A percentile compares a stretch with the other conserved stretches of the same genome.
Evolutionary conservation across 352 stramenopile species (phyloP).

Genomic region (Phytophthora rubi): DNA sequence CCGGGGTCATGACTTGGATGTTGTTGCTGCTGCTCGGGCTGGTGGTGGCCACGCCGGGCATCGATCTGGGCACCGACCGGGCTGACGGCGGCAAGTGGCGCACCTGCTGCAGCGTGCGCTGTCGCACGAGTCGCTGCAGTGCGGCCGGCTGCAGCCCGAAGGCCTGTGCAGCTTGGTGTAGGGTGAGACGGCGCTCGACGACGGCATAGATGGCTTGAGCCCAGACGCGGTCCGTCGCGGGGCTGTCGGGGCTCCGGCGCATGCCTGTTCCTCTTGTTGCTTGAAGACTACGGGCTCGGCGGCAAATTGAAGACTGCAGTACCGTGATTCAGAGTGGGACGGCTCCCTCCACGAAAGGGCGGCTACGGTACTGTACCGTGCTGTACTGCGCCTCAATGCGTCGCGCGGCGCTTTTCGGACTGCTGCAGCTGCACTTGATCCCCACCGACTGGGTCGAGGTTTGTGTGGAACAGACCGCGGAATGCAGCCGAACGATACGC

Average conservation of each 20-base stretch:
- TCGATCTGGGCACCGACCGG: not conserved
- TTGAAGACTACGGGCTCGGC: too few relatives aligned
- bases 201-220: constrained; percentile 54
- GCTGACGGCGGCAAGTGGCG: constrained; percentile 5
- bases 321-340: too few relatives aligned
- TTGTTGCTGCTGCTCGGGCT: constrained; percentile 16
- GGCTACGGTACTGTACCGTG: too few relatives aligned
- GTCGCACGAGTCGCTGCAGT: constrained; percentile 66
- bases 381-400: too few relatives aligned
- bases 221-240: constrained; percentile 1
- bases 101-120: constrained; percentile 26
- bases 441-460: not conserved
- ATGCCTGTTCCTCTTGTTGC: not conserved
- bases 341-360: too few relatives aligned
- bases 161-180: constrained; percentile 61
- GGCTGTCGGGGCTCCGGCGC: not conserved
- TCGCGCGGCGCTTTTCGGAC: too few relatives aligned
- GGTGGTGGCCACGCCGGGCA: not conserved
- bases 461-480: not conserved
- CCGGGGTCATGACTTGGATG: constrained; percentile 9
- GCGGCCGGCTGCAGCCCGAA: constrained; percentile 73
- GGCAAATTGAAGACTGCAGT: constrained; percentile 25
- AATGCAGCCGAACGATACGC: constrained; percentile 25
- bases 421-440: too few relatives aligned
- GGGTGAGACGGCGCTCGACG: constrained; percentile 65